Base-by-base conservation (phyloP, 169 alveolate species). In the Neospora caninum region DNA sequence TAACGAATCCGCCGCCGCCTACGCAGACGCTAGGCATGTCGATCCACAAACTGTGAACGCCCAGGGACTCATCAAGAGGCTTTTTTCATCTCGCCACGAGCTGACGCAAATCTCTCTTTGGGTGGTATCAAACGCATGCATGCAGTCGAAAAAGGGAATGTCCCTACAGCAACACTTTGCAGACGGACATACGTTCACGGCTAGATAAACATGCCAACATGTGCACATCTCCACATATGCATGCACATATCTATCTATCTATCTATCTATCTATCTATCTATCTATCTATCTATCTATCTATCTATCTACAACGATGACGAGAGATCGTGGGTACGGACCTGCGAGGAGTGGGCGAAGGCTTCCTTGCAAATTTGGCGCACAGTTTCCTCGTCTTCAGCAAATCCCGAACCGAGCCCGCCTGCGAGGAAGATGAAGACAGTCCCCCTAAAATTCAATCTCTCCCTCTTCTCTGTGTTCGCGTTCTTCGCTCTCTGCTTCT, bases 401-500 rank as follows among this genome's bases (percentile, higher is more conserved):
- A 97, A 97, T 58, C 99, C 98, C 36, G 98, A 96, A 38, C 97
- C 97, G n/a, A 95, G 92, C 13, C 97, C 97, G 25, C 93, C 95
- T 80, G 88, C 45, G 39, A 18, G 64, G 18, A 53, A 53, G 18
- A 53, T 10, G 64, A 7, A 53, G 27, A 27, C 31, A 64, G n/a
- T 27, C 25, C 73, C 4, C 73, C 4, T 64, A 64, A 9, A 64
- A 16, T 4, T 49, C 13, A 13, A 49, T 22, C 16, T 64, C 73
- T 13, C 73, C 31, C 64, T 53, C 64, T 53, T 53, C 64, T 18
- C 18, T 18, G 27, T 27, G 34, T 1, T 13, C 25, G n/a, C 31
- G 73, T 13, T 13, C 0, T 64, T 29, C 73, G n/a, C 7, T 1
- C 20, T 22, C 73, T 64, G 16, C 73, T 0, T 64, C 31, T 64